Evolutionary conservation across 2,329 filamentous ascomycete genomes (phyloP).

Genomic region (Colletotrichum cereale): DNA sequence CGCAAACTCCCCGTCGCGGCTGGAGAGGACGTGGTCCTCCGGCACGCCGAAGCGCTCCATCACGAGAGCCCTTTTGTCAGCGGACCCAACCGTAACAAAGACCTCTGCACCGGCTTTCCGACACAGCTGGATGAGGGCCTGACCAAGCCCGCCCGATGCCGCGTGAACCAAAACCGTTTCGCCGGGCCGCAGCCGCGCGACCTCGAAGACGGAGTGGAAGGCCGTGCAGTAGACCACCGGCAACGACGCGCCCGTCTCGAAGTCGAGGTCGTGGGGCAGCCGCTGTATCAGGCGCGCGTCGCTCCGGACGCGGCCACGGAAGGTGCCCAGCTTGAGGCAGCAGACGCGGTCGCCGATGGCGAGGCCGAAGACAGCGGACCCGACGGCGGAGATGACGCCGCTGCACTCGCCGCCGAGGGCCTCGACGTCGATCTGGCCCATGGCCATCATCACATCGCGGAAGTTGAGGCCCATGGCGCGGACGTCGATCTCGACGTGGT

Average conservation of each 20-base stretch:
- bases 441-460: constrained; percentile 44
- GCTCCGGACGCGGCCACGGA: constrained; percentile 47
- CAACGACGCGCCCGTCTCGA: constrained; percentile 47
- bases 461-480: constrained; percentile 45
- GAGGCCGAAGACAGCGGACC: constrained; percentile 44
- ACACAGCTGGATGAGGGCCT: constrained; percentile 50
- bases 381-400: constrained; percentile 49
- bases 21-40: constrained; percentile 44
- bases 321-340: constrained; percentile 35
- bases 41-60: constrained; percentile 45
- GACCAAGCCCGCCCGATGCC: constrained; percentile 51
- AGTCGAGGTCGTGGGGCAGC: constrained; percentile 48
- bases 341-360: constrained; percentile 47
- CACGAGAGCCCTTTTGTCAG: constrained; percentile 48
- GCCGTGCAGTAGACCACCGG: constrained; percentile 47
- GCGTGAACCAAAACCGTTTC: constrained; percentile 53
- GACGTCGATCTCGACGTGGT: constrained; percentile 45
- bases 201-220: constrained; percentile 46
- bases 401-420: constrained; percentile 48
- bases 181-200: constrained; percentile 43
- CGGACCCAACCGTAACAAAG: constrained; percentile 47
- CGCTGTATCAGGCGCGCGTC: constrained; percentile 35
- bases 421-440: constrained; percentile 41
- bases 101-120: constrained; percentile 48
- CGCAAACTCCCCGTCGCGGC: constrained; percentile 46